Conservation (phyloP, 2,329 filamentous ascomycete genomes). For the Fusarium newnesense region DNA sequence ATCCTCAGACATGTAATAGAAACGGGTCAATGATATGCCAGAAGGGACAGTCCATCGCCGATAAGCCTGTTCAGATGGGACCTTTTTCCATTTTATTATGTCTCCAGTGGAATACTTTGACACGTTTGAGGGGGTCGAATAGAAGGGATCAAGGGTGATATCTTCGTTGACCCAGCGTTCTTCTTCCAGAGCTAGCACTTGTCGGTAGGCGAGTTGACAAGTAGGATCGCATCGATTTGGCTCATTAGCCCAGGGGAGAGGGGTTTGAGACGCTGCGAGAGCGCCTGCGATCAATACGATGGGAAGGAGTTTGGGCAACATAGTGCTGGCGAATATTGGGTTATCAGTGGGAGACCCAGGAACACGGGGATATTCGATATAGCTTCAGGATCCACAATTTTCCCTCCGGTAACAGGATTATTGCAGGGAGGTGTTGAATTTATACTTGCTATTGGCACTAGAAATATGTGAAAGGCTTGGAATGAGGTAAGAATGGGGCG, state of each 20-base stretch:
- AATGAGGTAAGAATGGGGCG: fast-evolving
- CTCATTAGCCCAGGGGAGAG: not conserved
- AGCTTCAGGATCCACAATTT: fast-evolving
- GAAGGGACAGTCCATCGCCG: constrained; percentile 7
- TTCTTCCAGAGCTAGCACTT: not conserved
- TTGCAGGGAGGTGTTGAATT: fast-evolving
- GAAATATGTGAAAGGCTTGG: fast-evolving
- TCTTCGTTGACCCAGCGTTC: not conserved
- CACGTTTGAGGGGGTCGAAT: not conserved
- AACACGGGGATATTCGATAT: too few relatives aligned
- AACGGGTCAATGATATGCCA: not conserved
- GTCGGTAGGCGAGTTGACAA: not conserved
- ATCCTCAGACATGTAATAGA: constrained; percentile 4
- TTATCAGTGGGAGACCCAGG: fast-evolving
- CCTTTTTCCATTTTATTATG: not conserved
- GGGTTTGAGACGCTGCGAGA: not conserved
- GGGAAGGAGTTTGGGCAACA: not conserved
- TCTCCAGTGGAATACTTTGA: not conserved
- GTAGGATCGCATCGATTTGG: not conserved
- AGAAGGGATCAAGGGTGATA: not conserved
- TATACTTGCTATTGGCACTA: fast-evolving
- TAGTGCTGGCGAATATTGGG: fast-evolving
- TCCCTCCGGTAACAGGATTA: fast-evolving
- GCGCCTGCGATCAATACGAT: fast-evolving
- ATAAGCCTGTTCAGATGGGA: not conserved